A percentile compares a stretch with the other conserved stretches of the same genome.
These are phyloP conservation scores for Rhynchosporium graminicola DNA, from an alignment of 2,329 filamentous ascomycete genomes.

Conservation along the genomic window DNA sequence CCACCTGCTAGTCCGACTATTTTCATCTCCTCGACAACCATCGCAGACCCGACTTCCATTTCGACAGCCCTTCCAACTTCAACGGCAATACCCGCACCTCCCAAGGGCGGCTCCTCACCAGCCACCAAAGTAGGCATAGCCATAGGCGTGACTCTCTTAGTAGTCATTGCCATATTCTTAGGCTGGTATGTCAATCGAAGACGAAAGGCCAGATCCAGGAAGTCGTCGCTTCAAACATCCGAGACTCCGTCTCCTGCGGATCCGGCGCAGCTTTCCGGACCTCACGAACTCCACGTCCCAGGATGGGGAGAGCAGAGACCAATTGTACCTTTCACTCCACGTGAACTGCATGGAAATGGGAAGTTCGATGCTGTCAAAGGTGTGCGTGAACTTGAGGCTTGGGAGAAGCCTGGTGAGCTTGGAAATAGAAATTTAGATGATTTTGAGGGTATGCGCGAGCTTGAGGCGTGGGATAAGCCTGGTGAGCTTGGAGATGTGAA, in stretches of 20 bases:
- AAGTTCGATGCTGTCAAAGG: constrained; percentile 7
- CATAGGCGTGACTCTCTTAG: not conserved
- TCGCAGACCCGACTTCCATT: not conserved
- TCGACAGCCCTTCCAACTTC: not conserved
- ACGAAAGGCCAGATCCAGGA: not conserved
- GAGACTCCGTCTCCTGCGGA: not conserved
- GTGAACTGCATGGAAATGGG: constrained; percentile 6
- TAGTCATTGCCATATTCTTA: constrained; percentile 4
- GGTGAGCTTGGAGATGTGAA: not conserved
- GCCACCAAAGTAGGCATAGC: not conserved
- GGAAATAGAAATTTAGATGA: constrained; percentile 4
- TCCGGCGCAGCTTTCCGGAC: constrained; percentile 1
- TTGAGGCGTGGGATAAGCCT: constrained; percentile 7
- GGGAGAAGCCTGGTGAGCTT: not conserved
- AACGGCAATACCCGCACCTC: not conserved
- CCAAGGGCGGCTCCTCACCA: not conserved
- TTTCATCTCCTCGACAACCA: too few relatives aligned
- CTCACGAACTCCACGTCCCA: not conserved
- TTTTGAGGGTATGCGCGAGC: not conserved
- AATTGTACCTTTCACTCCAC: constrained; percentile 2
- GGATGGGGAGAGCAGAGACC: constrained; percentile 8
- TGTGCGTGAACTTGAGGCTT: constrained; percentile 4
- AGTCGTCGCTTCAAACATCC: not conserved
- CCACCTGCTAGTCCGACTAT: not conserved
- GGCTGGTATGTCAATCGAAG: constrained; percentile 3